These are phyloP conservation scores for Pseudoneurospora amorphoporcata DNA, from an alignment of 495 filamentous ascomycete genomes.

Conservation along the genomic window DNA sequence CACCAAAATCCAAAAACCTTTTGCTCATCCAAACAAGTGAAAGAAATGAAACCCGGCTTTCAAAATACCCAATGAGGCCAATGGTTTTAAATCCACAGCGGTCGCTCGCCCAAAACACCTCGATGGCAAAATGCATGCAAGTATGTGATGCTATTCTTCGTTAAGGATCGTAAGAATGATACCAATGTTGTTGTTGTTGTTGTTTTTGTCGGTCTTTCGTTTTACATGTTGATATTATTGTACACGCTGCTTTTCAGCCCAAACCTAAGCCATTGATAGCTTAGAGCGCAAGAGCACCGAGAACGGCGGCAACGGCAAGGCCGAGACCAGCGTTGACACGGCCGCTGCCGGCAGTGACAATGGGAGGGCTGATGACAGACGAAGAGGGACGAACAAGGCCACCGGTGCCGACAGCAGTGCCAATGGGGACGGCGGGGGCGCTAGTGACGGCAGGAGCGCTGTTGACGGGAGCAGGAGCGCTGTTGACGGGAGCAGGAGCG, in stretches of 20 bases:
- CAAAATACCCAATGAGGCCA: neutral
- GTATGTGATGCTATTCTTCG: slow-evolving; percentile 16
- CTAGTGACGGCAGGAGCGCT: slow-evolving; percentile 28
- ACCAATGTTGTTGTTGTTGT: neutral
- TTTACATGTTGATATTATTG: neutral
- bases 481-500: slow-evolving; percentile 29
- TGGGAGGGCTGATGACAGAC: slow-evolving; percentile 8
- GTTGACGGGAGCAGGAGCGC: slow-evolving; percentile 27
- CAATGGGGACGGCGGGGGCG: slow-evolving; percentile 14
- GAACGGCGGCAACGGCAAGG: slow-evolving; percentile 19
- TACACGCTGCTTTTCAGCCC: neutral
- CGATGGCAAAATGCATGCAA: neutral
- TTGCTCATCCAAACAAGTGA: neutral
- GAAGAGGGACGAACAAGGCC: slow-evolving; percentile 14
- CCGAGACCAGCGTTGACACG: slow-evolving; percentile 29
- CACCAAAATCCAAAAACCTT: neutral
- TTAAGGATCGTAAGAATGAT: slow-evolving; percentile 35
- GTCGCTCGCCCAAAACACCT: neutral
- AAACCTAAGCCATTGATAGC: neutral
- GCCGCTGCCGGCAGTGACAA: slow-evolving; percentile 27
- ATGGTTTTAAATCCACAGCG: neutral
- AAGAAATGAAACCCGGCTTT: neutral
- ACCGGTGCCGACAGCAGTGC: slow-evolving; percentile 22
- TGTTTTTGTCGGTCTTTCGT: neutral
- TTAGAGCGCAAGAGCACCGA: slow-evolving; percentile 30